phyloP scores from a whole-genome alignment of 2,329 filamentous ascomycete species.

The Epichloe hybrida region DNA sequence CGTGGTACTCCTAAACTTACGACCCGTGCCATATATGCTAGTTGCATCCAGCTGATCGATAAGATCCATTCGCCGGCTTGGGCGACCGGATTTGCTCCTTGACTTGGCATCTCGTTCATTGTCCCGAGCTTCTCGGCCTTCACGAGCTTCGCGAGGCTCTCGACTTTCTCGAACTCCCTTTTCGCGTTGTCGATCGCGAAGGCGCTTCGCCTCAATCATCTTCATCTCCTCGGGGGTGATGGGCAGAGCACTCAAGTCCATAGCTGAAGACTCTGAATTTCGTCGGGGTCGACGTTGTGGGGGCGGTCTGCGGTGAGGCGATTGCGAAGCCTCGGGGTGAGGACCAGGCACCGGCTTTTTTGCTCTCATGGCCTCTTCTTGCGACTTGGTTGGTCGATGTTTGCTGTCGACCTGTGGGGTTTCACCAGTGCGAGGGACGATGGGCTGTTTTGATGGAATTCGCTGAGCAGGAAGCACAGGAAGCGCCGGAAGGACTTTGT shows the following conservation, averaged over 20 bases:
- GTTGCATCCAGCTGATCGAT: constrained; percentile 96
- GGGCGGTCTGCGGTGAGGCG: constrained; percentile 22
- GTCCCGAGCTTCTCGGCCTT: constrained; percentile 31
- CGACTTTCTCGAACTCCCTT: constrained; percentile 2
- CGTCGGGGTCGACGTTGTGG: constrained; percentile 45
- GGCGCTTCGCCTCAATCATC: constrained; percentile 23
- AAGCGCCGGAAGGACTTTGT: constrained; percentile 8
- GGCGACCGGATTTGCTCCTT: constrained; percentile 34
- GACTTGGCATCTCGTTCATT: constrained; percentile 26
- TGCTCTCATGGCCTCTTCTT: constrained; percentile 47
- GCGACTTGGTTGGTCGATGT: constrained; percentile 52
- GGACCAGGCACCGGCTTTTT: constrained; percentile 22
- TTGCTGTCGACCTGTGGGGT: constrained; percentile 26
- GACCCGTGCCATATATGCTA: constrained; percentile 83
- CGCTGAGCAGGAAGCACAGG: constrained; percentile 26
- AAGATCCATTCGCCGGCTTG: constrained; percentile 55
- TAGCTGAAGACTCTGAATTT: constrained; percentile 68
- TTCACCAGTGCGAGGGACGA: constrained; percentile 20
- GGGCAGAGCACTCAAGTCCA: constrained; percentile 42
- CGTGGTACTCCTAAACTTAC: constrained; percentile 38
- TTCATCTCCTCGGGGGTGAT: constrained; percentile 40
- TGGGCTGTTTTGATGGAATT: constrained; percentile 19
- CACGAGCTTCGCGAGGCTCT: constrained; percentile 12
- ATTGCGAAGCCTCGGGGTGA: constrained; percentile 21
- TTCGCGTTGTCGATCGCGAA: constrained; percentile 12